These are phyloP conservation scores for Sugiyamaella novakii DNA, from an alignment of 1,139 yeast genomes.

Conservation along the genomic window DNA sequence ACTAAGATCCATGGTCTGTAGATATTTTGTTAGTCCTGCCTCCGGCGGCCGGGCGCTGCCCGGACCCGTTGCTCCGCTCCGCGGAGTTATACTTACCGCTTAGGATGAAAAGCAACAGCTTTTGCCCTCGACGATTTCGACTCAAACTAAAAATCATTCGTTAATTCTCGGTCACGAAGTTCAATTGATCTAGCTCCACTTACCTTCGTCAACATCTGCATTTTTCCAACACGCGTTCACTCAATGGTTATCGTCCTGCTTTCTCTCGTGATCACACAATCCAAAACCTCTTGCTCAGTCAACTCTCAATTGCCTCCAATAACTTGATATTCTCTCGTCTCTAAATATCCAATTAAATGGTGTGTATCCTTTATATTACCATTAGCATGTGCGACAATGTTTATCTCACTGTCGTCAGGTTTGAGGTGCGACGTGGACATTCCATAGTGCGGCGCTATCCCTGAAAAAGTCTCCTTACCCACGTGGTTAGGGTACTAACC, in stretches of 20 bases:
- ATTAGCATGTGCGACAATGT: too few species aligned
- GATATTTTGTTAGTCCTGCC: neutral
- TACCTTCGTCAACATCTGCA: constrained; percentile 94
- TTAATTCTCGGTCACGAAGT: neutral
- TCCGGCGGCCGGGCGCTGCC: neutral
- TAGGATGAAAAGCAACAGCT: constrained; percentile 98
- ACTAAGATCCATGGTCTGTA: constrained; percentile 92
- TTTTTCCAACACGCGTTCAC: too few species aligned
- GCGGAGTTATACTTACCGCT: constrained; percentile 46
- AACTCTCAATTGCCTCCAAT: too few species aligned
- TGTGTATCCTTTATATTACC: too few species aligned
- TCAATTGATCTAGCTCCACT: constrained; percentile 30
- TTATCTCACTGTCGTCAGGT: too few species aligned
- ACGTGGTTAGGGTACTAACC: constrained; percentile 1
- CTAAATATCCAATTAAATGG: too few species aligned
- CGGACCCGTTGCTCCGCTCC: neutral
- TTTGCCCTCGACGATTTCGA: constrained; percentile 98
- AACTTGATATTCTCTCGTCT: too few species aligned
- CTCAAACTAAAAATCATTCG: constrained; percentile 61
- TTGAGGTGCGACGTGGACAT: constrained; percentile 19
- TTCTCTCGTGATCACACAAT: neutral
- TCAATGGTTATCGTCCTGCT: neutral
- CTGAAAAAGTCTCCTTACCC: neutral
- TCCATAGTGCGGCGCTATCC: constrained; percentile 11
- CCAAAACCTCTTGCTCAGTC: too few species aligned